Conservation (phyloP, 1,284 basidiomycete genomes). For the Ceratobasidium sp. region DNA sequence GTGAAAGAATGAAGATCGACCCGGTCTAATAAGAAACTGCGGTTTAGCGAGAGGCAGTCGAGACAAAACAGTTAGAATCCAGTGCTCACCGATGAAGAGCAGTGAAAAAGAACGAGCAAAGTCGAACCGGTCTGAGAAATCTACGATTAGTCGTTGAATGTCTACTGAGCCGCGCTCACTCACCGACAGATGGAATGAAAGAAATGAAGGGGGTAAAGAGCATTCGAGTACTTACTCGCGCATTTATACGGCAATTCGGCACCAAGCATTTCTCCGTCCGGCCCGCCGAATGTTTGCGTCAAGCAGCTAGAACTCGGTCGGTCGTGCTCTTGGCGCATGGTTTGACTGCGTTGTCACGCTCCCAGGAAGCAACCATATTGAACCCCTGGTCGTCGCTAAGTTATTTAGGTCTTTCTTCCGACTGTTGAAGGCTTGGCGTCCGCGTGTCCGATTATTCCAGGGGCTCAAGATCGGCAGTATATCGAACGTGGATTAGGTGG, state of each 20-base stretch:
- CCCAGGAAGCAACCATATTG: background rate
- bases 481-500: background rate
- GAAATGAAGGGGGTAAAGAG: constrained; percentile 15
- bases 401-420: constrained; percentile 5
- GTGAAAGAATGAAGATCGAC: constrained; percentile 45
- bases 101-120: constrained; percentile 12
- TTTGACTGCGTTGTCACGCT: constrained; percentile 17
- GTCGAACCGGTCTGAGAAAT: constrained; percentile 39
- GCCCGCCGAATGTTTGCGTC: background rate
- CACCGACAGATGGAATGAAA: constrained; percentile 36
- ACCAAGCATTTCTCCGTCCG: background rate
- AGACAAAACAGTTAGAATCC: background rate
- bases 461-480: background rate
- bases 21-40: constrained; percentile 13
- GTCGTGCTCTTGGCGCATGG: constrained; percentile 26
- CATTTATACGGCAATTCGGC: constrained; percentile 18
- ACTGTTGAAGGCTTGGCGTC: constrained; percentile 29
- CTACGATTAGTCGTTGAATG: background rate
- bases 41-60: background rate
- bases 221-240: background rate
- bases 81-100: constrained; percentile 38
- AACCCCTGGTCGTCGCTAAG: constrained; percentile 21
- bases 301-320: background rate
- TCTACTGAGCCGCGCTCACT: background rate
- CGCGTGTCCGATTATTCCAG: background rate